Base-by-base conservation (phyloP, 1,284 basidiomycete genomes). In the Heterobasidion occidentale region DNA sequence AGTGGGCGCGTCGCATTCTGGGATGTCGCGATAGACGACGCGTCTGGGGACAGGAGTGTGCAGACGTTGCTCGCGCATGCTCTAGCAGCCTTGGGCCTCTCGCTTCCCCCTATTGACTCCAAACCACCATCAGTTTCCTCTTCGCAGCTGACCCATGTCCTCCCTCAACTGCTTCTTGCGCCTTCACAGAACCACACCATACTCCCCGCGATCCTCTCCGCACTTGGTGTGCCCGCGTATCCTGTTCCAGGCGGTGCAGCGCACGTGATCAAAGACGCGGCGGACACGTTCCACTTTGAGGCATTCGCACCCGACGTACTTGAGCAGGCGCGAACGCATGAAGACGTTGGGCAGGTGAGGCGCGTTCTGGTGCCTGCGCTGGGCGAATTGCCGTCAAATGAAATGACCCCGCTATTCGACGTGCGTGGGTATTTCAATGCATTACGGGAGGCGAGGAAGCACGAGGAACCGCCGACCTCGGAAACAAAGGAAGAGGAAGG, bases 401-500 rank as follows among this genome's bases (percentile, higher is more conserved):
- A 73, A 15, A 65, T 77, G 51, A 83, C 79, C 0, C 84, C 86
- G 1, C 63, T 79, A 2, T 90, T 89, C 65, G 76, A 83, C 60
- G 64, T 84, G 7, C 57, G 60, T 15, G 58, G 65, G 11, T 90
- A 79, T 66, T 88, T 81, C 62, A 62, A 58, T 0, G 69, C 64
- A 7, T 65, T 72, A 11, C 55, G 55, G 9, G 56, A 51, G 34
- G 60, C 61, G 12, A 61, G 67, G 33, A 64, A 70, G 46, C 56
- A 62, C 14, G 17, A 54, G 11, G 53, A 46, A 15, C 27, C 38
- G 38, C 56, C 68, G 54, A 42, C 38, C 6, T 27, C 27, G 27
- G 49, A 69, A 65, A 34, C 63, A 64, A 17, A 57, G 54, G 46
- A 59, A 59, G 5, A 56, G 12, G 63, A 69, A 20, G 59, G 63